phyloP scores from a whole-genome alignment of 2,329 filamentous ascomycete species.

The Aureobasidium mangrovei region DNA sequence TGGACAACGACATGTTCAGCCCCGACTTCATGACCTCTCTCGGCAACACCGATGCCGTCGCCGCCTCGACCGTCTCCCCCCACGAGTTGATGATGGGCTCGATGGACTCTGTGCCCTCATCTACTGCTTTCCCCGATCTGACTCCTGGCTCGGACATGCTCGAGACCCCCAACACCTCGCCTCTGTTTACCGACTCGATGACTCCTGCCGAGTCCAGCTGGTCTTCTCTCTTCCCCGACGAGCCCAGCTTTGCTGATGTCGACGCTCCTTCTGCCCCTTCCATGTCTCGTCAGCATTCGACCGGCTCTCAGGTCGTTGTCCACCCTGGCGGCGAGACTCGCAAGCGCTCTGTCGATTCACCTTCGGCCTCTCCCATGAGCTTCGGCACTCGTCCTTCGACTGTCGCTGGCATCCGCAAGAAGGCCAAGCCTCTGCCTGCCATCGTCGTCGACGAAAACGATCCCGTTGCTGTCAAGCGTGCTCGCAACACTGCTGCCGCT shows the following conservation, averaged over 20 bases:
- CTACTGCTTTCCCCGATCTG: slow-evolving; percentile 69
- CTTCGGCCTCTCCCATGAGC: slow-evolving; percentile 33
- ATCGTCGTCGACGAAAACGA: slow-evolving; percentile 70
- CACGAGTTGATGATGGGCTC: slow-evolving; percentile 66
- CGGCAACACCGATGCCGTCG: not conserved
- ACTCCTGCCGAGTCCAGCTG: slow-evolving; percentile 40
- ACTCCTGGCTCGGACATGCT: slow-evolving; percentile 68
- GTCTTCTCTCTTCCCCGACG: slow-evolving; percentile 68
- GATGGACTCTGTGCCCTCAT: slow-evolving; percentile 70
- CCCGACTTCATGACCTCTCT: slow-evolving; percentile 10
- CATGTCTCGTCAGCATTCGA: slow-evolving; percentile 33
- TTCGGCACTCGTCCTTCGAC: slow-evolving; percentile 53
- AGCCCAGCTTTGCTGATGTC: slow-evolving; percentile 17
- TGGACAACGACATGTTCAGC: slow-evolving; percentile 24
- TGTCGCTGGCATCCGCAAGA: slow-evolving; percentile 65
- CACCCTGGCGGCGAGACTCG: slow-evolving; percentile 29
- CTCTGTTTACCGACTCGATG: slow-evolving; percentile 55
- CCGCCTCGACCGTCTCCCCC: slow-evolving; percentile 62
- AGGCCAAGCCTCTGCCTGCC: slow-evolving; percentile 70
- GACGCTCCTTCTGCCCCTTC: slow-evolving; percentile 19
- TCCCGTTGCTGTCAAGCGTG: slow-evolving; percentile 78
- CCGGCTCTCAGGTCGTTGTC: slow-evolving; percentile 30
- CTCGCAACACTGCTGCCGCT: slow-evolving; percentile 85
- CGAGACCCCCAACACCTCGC: slow-evolving; percentile 68
- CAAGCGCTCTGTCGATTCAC: slow-evolving; percentile 22